Conservation (phyloP, 1,284 basidiomycete genomes). For the Microbotryomycetes sp. region DNA sequence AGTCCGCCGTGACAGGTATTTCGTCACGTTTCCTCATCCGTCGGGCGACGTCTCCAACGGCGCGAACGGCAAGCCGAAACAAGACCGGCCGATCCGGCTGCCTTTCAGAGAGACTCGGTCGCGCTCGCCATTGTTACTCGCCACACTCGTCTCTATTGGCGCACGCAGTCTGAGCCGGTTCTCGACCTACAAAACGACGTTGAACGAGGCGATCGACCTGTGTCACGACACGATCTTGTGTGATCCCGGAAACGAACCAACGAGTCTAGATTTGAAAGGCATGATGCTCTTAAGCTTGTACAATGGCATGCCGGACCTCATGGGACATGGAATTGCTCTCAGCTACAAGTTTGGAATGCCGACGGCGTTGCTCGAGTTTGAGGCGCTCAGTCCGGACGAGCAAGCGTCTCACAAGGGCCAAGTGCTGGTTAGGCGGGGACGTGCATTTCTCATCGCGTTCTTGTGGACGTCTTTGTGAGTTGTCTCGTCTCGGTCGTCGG, state of each 20-base stretch:
- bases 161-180: constrained; percentile 22
- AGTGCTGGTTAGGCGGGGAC: constrained; percentile 4
- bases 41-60: not conserved
- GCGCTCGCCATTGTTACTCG: constrained; percentile 20
- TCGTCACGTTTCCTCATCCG: not conserved
- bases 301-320: constrained; percentile 12
- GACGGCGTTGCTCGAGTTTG: constrained; percentile 7
- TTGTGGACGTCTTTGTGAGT: constrained; percentile 21
- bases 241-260: constrained; percentile 1
- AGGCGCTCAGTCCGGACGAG: constrained; percentile 12
- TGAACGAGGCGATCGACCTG: constrained; percentile 16
- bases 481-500: no score
- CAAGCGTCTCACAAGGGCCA: constrained; percentile 4
- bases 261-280: constrained; percentile 3
- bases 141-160: constrained; percentile 25
- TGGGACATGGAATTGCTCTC: constrained; percentile 9
- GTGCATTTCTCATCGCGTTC: constrained; percentile 11
- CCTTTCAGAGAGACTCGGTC: constrained; percentile 16
- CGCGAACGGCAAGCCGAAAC: not conserved
- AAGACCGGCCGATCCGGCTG: constrained; percentile 1
- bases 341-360: constrained; percentile 12
- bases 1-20: not conserved
- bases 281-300: constrained; percentile 1
- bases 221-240: constrained; percentile 13
- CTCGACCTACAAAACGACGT: constrained; percentile 12